Evolutionary conservation across 2,329 filamentous ascomycete species (phyloP), one percentile per base, ranked within the genome.

Genomic region (Juglanconis sp.): DNA sequence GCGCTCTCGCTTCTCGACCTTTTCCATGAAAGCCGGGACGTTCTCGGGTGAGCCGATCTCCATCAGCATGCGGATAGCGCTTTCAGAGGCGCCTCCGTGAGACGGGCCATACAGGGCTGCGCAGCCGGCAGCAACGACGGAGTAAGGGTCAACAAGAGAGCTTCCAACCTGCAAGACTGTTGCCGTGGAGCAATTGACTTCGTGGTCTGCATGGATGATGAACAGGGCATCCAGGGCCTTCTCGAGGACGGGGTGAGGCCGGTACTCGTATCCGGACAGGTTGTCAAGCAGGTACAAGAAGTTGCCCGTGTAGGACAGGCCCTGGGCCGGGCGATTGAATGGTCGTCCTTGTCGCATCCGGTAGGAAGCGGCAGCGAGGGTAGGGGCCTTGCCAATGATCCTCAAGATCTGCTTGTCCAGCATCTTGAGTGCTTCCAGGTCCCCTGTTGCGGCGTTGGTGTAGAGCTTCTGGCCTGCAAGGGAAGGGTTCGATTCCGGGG

Each of bases 11-110:
- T 67, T 72, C 70, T 83, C 81, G 0, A 84, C 81, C 46, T 77
- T 73, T 2, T 74, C 68, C 70, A 84, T 81, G 57, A 81, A 78
- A 0, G 70, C 72, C 0, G 80, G 79, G 4, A 84, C 80, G 42
- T 81, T 81, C 48, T 81, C 78, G 2, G 77, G 76, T 1, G 71
- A 75, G 15, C 80, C 81, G 57, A 84, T 80, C 64, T 79, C 74
- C 65, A 79, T 79, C 4, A 84, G 72, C 74, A 80, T 80, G 52
- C 79, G 77, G 66, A 84, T 83, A 0, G 82, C 83, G 30, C 79
- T 77, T 64, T 86, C 83, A 0, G 81, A 82, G 3, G 83, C 83
- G n/a, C 83, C 83, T 58, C 82, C 83, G 68, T 86, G 83, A 0
- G 83, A 80, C 0, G 82, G 82, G 0, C 83, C 83, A 64, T 84